Conservation (phyloP, 768 basidiomycete species). For the Leccinum arenicola region DNA sequence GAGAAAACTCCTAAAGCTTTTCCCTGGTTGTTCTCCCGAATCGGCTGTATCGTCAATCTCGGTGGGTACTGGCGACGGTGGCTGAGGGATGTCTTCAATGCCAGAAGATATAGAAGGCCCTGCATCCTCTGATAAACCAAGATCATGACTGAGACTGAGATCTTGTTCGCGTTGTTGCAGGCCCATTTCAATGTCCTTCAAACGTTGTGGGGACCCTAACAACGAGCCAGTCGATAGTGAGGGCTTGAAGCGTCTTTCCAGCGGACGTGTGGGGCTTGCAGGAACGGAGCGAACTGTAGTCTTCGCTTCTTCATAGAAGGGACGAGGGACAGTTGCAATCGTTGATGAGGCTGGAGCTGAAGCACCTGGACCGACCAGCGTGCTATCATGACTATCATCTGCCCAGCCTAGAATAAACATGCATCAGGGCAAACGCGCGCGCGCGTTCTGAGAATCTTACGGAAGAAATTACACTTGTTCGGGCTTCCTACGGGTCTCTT, state of each 20-base stretch:
- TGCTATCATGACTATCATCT: conserved; percentile 16
- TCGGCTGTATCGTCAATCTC: conserved; percentile 22
- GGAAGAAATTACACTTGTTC: conserved; percentile 36
- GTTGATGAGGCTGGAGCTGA: neutral
- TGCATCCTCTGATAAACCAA: conserved; percentile 6
- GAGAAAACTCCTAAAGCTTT: conserved; percentile 22
- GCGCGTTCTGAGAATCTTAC: conserved; percentile 24
- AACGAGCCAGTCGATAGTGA: neutral
- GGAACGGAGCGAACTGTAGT: neutral
- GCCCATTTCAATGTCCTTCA: conserved; percentile 17
- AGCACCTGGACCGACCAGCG: neutral
- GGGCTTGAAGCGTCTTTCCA: neutral
- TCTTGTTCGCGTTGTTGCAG: conserved; percentile 16
- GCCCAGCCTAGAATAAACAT: conserved; percentile 31
- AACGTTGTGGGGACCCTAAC: conserved; percentile 10
- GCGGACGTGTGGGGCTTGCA: neutral
- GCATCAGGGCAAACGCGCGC: neutral
- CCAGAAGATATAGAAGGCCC: neutral
- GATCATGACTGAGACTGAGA: conserved; percentile 7
- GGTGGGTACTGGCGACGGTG: conserved; percentile 27
- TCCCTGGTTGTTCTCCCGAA: conserved; percentile 9
- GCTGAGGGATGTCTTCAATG: conserved; percentile 11
- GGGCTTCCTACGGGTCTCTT: conserved; percentile 14
- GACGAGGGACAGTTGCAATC: neutral
- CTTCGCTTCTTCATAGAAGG: conserved; percentile 1